Conservation (phyloP, 2,329 filamentous ascomycete genomes). For the Fusarium sp. region DNA sequence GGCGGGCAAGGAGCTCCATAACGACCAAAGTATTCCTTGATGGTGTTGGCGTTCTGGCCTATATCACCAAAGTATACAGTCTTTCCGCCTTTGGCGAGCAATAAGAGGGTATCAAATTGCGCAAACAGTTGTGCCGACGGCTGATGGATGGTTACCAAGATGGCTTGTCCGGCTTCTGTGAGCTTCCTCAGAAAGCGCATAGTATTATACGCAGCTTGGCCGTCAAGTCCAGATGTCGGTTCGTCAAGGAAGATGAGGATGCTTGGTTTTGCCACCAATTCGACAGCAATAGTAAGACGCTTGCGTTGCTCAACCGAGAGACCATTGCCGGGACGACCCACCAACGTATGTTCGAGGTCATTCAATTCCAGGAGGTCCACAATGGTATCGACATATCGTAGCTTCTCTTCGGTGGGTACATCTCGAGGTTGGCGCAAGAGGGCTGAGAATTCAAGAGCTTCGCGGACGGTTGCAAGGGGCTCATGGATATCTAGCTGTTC, state of each 20-base stretch:
- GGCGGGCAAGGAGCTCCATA: not conserved
- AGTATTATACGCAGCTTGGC: not conserved
- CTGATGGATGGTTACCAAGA: conserved; percentile 75
- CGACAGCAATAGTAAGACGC: conserved; percentile 66
- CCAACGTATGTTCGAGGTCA: not conserved
- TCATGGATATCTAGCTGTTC: conserved; percentile 90
- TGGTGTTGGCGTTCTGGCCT: conserved; percentile 2
- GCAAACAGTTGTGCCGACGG: conserved; percentile 72
- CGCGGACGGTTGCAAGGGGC: conserved; percentile 82
- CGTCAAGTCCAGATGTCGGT: not conserved
- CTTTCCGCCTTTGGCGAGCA: conserved; percentile 69
- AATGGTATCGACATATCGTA: not conserved
- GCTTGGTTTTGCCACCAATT: conserved; percentile 67
- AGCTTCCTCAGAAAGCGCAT: conserved; percentile 62
- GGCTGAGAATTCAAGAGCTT: conserved; percentile 49
- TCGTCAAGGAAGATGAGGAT: conserved; percentile 35
- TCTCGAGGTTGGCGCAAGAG: not conserved
- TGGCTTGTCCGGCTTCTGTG: conserved; percentile 71
- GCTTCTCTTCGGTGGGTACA: not conserved
- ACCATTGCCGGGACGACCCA: not conserved
- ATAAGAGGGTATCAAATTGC: conserved; percentile 71
- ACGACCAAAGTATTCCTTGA: not conserved
- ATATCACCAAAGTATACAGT: conserved; percentile 66
- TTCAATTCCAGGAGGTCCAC: not conserved
- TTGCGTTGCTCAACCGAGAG: conserved; percentile 52